Base-by-base conservation (phyloP, 2,329 filamentous ascomycete genomes). In the Zasmidium cellare region DNA sequence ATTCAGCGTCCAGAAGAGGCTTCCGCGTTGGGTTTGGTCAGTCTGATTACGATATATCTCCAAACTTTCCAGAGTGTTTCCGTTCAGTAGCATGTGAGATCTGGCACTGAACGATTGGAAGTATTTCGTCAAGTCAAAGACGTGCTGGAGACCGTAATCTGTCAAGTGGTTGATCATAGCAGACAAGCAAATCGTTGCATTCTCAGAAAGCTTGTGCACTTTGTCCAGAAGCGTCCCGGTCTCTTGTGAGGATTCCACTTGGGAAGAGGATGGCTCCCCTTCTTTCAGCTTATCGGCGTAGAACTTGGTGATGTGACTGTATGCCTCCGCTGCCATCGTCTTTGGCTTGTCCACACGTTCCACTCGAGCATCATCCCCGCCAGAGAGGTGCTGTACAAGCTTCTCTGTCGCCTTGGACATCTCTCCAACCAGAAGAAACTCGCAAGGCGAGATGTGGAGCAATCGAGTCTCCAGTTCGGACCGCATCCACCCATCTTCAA, bases 401-500 rank as follows among this genome's bases (percentile, higher is more conserved):
- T 97, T 97, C 44, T 97, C 91, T 0, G 92, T 96, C 0, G 91
- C 90, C 67, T 89, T 92, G 0, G 92, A 94, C 14, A 97, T 83
- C 14, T 94, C 87, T 14, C 94, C 94, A 1, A 99, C 91, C 46
- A 99, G 89, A 28, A 99, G 81, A 61, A 99, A 91, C 73, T 99
- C 94, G 75, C 92, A 96, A 0, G 94, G 94, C 0, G 93, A 91
- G 64, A 99, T 96, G 72, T 99, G 94, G 25, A 99, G 79, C 23
- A 99, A 78, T n/a, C 94, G 82, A 0, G 94, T 99, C 76, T 99
- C 94, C 31, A 99, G 89, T 72, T 99, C 94, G 68, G 88, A 92
- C 50, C 94, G 84, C 93, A 99, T 96, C 76, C 97, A 97, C 1
- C 93, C 92, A 69, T 99, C 94, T 67, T 97, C 91, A 67, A 99